Base-by-base conservation (phyloP, 208 protist genomes). In the Trypanosoma grayi region DNA sequence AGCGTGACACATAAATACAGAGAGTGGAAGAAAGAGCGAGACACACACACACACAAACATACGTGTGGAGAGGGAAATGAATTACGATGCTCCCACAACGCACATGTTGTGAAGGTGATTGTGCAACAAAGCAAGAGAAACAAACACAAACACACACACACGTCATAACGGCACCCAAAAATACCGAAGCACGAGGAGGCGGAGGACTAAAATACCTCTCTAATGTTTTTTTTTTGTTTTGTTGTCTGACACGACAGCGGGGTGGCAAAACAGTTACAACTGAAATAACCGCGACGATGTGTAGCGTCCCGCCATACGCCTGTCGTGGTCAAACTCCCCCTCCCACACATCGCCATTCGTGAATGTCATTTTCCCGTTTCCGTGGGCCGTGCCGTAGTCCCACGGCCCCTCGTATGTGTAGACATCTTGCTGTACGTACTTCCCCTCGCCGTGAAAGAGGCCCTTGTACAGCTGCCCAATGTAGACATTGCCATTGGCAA, bases 331-430 rank as follows among this genome's bases (percentile, higher is more conserved):
- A 55, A 90, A 84, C 9, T 48, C 46, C 13, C 85, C 85, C 16
- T 75, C 58, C 82, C 83, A 92, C 18, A 85, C 70, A 62, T 88
- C 81, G n/a, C 83, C 83, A 30, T 91, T 87, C 6, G 66, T 62
- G 67, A 83, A 93, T 43, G 61, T 60, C 25, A 93, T 28, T 9
- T 56, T 75, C 9, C 84, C 87, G 6, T 60, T 41, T 0, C 88
- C 88, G 39, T 89, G 59, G 70, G 89, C 87, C 22, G 58, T 54
- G 0, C 83, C 88, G 6, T 66, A 65, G 28, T 60, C 18, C 87
- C 87, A 94, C 44, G 50, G 54, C 2, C 85, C 85, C 33, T 92
- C 85, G 51, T 86, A 94, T 37, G 77, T 55, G 62, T 81, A 86
- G 6, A 14, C 51, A 20, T 71, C 68, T 27, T 39, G 62, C 33